Evolutionary conservation across 805 yeast species (phyloP).

Genomic region (Lipomyces chichibuensis): DNA sequence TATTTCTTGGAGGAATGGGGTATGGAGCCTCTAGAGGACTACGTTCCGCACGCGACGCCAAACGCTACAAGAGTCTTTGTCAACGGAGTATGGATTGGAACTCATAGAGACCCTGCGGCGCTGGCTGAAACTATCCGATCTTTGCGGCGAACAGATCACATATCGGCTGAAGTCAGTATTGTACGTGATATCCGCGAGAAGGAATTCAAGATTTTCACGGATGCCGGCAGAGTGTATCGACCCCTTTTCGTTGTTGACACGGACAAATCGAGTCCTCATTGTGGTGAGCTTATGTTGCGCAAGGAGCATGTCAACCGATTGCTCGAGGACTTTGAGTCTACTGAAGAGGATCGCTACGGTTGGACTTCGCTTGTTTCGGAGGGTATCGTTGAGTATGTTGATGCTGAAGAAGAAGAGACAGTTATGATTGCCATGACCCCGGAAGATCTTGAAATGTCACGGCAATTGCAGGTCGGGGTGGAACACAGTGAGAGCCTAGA

Average conservation of each 20-base stretch:
- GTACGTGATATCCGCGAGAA: constrained; percentile 96
- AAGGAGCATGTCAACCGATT: constrained; percentile 82
- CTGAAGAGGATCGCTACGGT: constrained; percentile 62
- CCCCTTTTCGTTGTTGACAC: constrained; percentile 94
- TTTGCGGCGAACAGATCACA: constrained; percentile 92
- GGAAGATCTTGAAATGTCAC: constrained; percentile 81
- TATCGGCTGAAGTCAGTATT: constrained; percentile 93
- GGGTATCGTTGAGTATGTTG: constrained; percentile 94
- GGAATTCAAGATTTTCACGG: constrained; percentile 94
- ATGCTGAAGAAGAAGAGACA: constrained; percentile 99
- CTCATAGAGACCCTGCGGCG: constrained; percentile 93
- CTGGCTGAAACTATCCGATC: constrained; percentile 88
- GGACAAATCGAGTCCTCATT: constrained; percentile 51
- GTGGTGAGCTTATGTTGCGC: constrained; percentile 77
- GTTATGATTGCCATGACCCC: constrained; percentile 99
- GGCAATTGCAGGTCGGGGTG: constrained; percentile 48
- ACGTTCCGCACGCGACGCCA: constrained; percentile 87
- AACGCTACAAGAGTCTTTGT: constrained; percentile 93
- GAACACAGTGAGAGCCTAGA: constrained; percentile 56
- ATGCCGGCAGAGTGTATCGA: constrained; percentile 97
- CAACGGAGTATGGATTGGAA: constrained; percentile 99
- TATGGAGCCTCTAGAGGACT: constrained; percentile 95
- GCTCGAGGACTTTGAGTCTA: constrained; percentile 54
- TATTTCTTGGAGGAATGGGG: constrained; percentile 98
- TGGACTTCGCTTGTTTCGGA: constrained; percentile 83